Percentiles rank a stretch among this genome's conserved stretches.
Evolutionary conservation across 805 yeast species (phyloP).

Genomic region (Cyberlindnera mrakii): DNA sequence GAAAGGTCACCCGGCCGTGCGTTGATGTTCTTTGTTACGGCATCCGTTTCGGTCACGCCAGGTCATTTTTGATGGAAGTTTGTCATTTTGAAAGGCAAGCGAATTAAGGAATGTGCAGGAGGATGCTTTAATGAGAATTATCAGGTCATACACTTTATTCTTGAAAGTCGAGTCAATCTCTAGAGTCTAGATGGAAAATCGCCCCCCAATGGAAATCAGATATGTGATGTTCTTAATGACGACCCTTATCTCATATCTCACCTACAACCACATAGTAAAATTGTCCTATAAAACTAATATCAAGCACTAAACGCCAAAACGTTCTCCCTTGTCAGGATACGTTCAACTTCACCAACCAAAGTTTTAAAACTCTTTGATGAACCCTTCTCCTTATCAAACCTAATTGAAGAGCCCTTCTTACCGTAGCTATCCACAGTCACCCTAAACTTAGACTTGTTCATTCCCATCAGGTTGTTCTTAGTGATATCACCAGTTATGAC

Average conservation of each 20-base stretch:
- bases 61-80: too few species aligned
- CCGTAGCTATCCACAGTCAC: constrained; percentile 40
- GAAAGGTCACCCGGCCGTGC: too few species aligned
- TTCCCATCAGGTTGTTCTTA: constrained; percentile 52
- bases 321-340: constrained; percentile 59
- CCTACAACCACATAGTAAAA: neutral
- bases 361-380: constrained; percentile 56
- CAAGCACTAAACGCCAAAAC: constrained; percentile 35
- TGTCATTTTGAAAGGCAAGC: too few species aligned
- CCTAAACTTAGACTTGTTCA: constrained; percentile 59
- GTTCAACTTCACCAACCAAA: constrained; percentile 56
- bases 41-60: too few species aligned
- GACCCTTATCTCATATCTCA: neutral
- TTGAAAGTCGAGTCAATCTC: too few species aligned
- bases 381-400: constrained; percentile 59
- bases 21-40: too few species aligned
- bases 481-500: constrained; percentile 58
- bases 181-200: too few species aligned
- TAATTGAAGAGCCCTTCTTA: constrained; percentile 46
- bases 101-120: too few species aligned
- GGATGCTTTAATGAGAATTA: too few species aligned
- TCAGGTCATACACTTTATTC: too few species aligned
- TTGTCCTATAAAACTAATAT: neutral
- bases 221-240: too few species aligned
- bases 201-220: too few species aligned